Base-by-base conservation (phyloP, 208 protist genomes). In the Herpetomonas samuelpessoai region DNA sequence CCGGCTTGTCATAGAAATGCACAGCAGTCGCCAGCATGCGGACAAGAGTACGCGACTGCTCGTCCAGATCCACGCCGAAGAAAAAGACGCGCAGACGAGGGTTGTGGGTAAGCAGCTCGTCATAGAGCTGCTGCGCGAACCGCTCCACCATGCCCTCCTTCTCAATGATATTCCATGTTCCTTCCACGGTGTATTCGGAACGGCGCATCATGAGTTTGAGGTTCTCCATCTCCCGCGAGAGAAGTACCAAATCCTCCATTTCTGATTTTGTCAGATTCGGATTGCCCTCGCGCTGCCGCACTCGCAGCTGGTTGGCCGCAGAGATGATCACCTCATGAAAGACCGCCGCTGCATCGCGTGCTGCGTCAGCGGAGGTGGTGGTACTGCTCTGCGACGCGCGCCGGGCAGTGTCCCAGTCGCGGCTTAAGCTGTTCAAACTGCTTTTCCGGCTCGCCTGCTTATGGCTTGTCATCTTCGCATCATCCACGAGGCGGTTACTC, bases 11-110 rank as follows among this genome's bases (percentile, higher is more conserved):
- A 48, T 81, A 89, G 18, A 88, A 78, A 61, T 86, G 71, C 10
- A 92, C 82, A 1, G 76, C 86, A 25, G 76, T 87, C 45, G 71
- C 72, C 1, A 88, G 51, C 79, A 88, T 89, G 41, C 76, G 81
- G 2, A 81, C 39, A 24, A 92, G 65, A 21, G 73, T 61, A 31
- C 61, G 69, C 1, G 79, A 70, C 65, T 92, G 86, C 49, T 92
- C 81, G 24, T 81, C 62, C 2, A 80, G 51, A 22, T 87, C 71
- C 16, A 89, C 72, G 46, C 74, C 75, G 67, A 82, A 86, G 45
- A 92, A 83, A 55, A 80, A 74, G 0, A 81, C 78, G 16, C 70
- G 73, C 26, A 85, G 55, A 1, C 66, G 67, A 7, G 77, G 65
- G 39, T 83, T 88, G 21, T 49, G 61, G 0, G 71, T 74, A 22